Evolutionary conservation across 257 asterid species (phyloP).

Genomic region (Solanum verrucosum): DNA sequence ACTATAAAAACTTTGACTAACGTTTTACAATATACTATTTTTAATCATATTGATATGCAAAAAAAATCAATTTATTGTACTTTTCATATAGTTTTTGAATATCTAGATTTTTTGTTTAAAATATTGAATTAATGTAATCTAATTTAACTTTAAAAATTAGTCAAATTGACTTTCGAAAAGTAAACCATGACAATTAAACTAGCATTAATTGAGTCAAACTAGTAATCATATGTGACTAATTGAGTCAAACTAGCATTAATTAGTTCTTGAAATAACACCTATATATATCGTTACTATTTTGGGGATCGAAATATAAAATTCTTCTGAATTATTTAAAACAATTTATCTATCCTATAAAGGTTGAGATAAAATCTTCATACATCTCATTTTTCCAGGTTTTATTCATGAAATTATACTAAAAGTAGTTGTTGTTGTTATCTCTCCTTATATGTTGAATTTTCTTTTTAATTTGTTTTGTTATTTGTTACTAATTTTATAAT

Average conservation of each 20-base stretch:
- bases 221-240: too few species aligned
- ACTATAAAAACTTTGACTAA: too few species aligned
- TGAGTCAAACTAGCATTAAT: background rate
- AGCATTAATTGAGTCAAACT: background rate
- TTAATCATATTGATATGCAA: too few species aligned
- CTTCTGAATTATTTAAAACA: background rate
- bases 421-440: background rate
- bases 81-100: too few species aligned
- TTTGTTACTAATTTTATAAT: background rate
- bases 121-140: too few species aligned
- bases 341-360: too few species aligned
- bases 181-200: too few species aligned
- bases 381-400: background rate
- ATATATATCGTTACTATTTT: background rate
- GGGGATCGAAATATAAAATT: background rate
- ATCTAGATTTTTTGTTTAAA: too few species aligned
- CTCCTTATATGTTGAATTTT: background rate
- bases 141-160: too few species aligned
- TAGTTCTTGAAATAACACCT: background rate
- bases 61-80: too few species aligned
- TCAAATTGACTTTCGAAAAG: too few species aligned
- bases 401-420: background rate
- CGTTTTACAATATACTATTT: too few species aligned
- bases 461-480: background rate
- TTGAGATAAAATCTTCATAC: background rate